Conservation (phyloP, 2,329 filamentous ascomycete genomes). For the Trichoderma hamatum region DNA sequence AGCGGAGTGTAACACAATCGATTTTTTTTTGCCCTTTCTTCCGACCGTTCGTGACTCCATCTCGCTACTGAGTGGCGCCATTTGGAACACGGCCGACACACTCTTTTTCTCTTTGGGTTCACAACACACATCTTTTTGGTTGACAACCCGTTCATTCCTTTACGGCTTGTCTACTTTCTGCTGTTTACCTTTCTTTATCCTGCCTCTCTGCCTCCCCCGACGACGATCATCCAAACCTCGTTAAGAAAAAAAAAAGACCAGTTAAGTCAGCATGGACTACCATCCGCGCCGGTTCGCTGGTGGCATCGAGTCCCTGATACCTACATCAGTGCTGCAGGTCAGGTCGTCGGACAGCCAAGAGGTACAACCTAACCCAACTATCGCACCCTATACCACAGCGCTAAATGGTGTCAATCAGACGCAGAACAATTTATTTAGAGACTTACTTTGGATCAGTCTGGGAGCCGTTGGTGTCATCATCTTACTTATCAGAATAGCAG, state of each 20-base stretch:
- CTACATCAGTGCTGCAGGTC: constrained; percentile 39
- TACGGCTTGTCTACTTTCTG: neutral
- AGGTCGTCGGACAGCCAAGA: constrained; percentile 37
- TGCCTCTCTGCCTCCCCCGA: constrained; percentile 16
- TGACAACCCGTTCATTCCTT: constrained; percentile 20
- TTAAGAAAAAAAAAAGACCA: neutral
- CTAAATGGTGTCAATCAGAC: constrained; percentile 64
- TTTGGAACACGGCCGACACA: constrained; percentile 22
- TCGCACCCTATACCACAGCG: constrained; percentile 58
- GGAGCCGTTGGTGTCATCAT: constrained; percentile 59
- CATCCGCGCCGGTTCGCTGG: constrained; percentile 39
- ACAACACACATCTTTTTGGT: constrained; percentile 14
- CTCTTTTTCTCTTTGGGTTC: constrained; percentile 11
- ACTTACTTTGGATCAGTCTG: constrained; percentile 63
- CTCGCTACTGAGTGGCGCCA: constrained; percentile 22
- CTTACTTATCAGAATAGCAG: constrained; percentile 55
- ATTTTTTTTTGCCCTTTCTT: constrained; percentile 20
- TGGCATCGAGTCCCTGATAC: constrained; percentile 35
- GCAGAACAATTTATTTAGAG: constrained; percentile 59
- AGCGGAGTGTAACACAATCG: constrained; percentile 19
- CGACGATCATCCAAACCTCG: neutral
- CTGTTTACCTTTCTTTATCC: neutral
- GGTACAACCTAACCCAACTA: constrained; percentile 49
- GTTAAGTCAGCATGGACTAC: constrained; percentile 38
- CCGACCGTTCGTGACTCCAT: constrained; percentile 17